Evolutionary conservation across 169 alveolate genomes (phyloP), one percentile per base, ranked within the genome.

Genomic region (Plasmodium gallinaceum): DNA sequence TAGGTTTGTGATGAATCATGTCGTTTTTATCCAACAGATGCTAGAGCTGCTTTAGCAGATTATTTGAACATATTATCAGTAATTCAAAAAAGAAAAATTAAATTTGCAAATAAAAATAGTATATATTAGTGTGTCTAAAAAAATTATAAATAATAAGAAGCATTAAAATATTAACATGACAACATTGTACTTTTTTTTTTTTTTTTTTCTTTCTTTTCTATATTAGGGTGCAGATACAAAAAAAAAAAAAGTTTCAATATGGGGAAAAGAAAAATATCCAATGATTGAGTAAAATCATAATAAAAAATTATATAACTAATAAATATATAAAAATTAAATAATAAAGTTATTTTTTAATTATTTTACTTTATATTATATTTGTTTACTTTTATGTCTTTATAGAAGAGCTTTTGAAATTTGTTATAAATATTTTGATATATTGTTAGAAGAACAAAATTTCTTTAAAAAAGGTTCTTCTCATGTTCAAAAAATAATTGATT

Each of bases 391-490:
- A 12, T 16, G 14, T 6, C 5, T 76, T 64, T 54, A 18, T 68
- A 91, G 94, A 76, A 85, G 94, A 20, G 94, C 94, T 16, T 91
- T 86, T 64, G 65, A 78, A 22, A 60, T 85, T 20, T 88, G 92
- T 54, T 91, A 86, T 42, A 57, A 58, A 51, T 66, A 52, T 60
- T 87, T 91, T 62, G 91, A 73, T 12, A 61, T 69, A 26, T 65
- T 91, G 57, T 14, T 91, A 88, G 86, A 58, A 60, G 94, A 91
- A 58, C 94, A 91, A 39, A 90, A 91, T 37, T 85, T 91, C 68
- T 90, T 90, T 62, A 68, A 64, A 61, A 75, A 72, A 65, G 80
- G 88, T 0, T 76, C 88, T 7, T 66, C 74, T 10, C 88, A 76
- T 66, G 88, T 76, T 45, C 72, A 76, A 52, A 76, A 76, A 54